phyloP scores from a whole-genome alignment of 768 basidiomycete species.

The Xerocomellus chrysenteron region DNA sequence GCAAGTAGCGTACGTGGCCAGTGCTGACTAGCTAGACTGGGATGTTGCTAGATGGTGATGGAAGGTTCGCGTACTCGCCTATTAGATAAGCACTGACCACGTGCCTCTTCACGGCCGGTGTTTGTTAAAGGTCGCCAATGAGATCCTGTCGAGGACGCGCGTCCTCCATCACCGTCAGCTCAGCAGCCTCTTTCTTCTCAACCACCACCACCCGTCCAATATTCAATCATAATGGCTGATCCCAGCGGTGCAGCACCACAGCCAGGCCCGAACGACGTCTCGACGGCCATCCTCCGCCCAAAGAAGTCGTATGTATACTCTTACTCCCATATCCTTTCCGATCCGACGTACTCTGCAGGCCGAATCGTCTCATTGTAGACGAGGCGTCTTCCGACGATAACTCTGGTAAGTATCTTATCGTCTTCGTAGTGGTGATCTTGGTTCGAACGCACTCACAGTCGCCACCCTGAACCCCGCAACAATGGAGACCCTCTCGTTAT shows the following conservation, averaged over 20 bases:
- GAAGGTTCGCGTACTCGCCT: slow-evolving; percentile 7
- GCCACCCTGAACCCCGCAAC: slow-evolving; percentile 95
- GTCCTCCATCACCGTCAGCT: slow-evolving; percentile 19
- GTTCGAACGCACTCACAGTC: slow-evolving; percentile 45
- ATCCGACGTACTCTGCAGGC: slow-evolving; percentile 49
- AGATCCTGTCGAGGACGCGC: slow-evolving; percentile 26
- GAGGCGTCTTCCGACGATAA: slow-evolving; percentile 95
- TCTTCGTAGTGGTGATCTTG: slow-evolving; percentile 13
- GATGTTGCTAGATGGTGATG: slow-evolving; percentile 4
- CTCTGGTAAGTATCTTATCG: slow-evolving; percentile 59
- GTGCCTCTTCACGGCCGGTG: slow-evolving; percentile 14
- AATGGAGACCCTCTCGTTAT: slow-evolving; percentile 91
- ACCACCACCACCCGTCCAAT: slow-evolving; percentile 11
- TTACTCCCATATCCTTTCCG: slow-evolving; percentile 4
- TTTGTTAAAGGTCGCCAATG: background rate
- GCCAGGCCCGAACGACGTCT: slow-evolving; percentile 85
- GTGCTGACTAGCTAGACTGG: background rate
- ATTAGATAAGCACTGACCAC: slow-evolving; percentile 16
- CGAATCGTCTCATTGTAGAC: slow-evolving; percentile 96
- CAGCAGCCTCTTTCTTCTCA: slow-evolving; percentile 9
- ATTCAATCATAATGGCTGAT: slow-evolving; percentile 55
- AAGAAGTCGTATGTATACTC: slow-evolving; percentile 90
- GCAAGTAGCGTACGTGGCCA: background rate
- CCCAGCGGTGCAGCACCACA: slow-evolving; percentile 81
- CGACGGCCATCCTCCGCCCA: slow-evolving; percentile 92